Base-by-base conservation (phyloP, 1,284 basidiomycete species). In the Pascua guehoae region DNA sequence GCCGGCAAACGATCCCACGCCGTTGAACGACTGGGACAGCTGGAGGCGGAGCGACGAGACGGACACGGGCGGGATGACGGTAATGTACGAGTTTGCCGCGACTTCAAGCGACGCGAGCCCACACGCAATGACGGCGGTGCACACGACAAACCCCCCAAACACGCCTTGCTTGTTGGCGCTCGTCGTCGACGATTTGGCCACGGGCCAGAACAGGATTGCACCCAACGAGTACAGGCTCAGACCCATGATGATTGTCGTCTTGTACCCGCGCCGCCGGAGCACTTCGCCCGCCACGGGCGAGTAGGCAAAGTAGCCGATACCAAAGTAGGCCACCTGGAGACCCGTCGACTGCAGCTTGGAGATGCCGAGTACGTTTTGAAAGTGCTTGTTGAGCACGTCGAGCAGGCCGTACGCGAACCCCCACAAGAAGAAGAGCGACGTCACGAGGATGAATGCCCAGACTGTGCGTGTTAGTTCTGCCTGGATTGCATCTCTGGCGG, bases 241-340 rank as follows among this genome's bases (percentile, higher is more conserved):
- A 42, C 88, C 88, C 54, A 88, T 74, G 71, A 79, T 87, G 83
- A 73, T 79, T 36, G 72, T 70, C 46, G 67, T 65, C 62, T 77
- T 79, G 78, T 82, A 82, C 11, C 80, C 78, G 43, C 69, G 72
- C 41, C 77, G 68, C 17, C 69, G 70, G 52, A 79, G 65, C 53
- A 77, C 66, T 56, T 76, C 66, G 41, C 72, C 78, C 18, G 78
- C 78, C 45, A 78, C 68, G 36, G 74, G 73, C 3, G 74, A 77
- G 68, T 57, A 76, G 51, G 59, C 81, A 61, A 88, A 82, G 72
- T 86, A 85, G 73, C 88, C 88, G 45, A 57, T 62, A 57, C 54
- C 60, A 64, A 92, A 93, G 76, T 92, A 93, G 5, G 88, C 88
- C 9, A 89, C 82, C 70, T 94, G 91, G 38, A 94, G 81, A 58